phyloP scores from a whole-genome alignment of 495 filamentous ascomycete genomes.

The Talaromyces wortmannii region DNA sequence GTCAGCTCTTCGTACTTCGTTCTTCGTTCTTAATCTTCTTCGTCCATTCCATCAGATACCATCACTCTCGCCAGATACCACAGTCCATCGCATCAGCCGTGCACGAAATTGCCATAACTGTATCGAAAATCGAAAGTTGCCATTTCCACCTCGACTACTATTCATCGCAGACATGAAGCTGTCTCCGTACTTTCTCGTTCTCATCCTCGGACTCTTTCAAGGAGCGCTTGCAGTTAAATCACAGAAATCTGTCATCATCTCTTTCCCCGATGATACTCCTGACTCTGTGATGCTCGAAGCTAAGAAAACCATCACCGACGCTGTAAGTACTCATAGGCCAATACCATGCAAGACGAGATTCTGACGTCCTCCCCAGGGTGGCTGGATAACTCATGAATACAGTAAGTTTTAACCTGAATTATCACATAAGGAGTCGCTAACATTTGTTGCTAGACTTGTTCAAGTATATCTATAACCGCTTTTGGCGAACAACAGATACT shows the following conservation, averaged over 20 bases:
- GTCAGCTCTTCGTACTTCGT: background rate
- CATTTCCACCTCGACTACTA: too few relatives aligned
- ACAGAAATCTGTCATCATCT: conserved; percentile 70
- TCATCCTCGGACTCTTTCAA: conserved; percentile 48
- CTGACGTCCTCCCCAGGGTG: conserved; percentile 29
- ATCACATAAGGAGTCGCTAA: background rate
- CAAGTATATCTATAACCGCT: conserved; percentile 25
- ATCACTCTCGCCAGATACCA: background rate
- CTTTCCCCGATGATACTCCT: conserved; percentile 68
- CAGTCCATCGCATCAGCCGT: too few relatives aligned
- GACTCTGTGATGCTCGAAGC: conserved; percentile 59
- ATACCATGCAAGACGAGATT: conserved; percentile 14
- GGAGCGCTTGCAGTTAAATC: conserved; percentile 47
- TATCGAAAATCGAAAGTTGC: too few relatives aligned
- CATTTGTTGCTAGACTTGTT: conserved; percentile 33
- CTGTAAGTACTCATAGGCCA: conserved; percentile 31
- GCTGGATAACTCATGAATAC: conserved; percentile 49
- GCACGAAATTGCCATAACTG: background rate
- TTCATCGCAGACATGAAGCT: conserved; percentile 46
- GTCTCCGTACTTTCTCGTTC: conserved; percentile 31
- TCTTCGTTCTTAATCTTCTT: background rate
- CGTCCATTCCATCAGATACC: background rate
- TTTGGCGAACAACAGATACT: conserved; percentile 5
- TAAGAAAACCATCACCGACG: conserved; percentile 60
- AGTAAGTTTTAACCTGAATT: conserved; percentile 23